Evolutionary conservation across 2,329 filamentous ascomycete species (phyloP).

Genomic region (Neofusicoccum sp.): DNA sequence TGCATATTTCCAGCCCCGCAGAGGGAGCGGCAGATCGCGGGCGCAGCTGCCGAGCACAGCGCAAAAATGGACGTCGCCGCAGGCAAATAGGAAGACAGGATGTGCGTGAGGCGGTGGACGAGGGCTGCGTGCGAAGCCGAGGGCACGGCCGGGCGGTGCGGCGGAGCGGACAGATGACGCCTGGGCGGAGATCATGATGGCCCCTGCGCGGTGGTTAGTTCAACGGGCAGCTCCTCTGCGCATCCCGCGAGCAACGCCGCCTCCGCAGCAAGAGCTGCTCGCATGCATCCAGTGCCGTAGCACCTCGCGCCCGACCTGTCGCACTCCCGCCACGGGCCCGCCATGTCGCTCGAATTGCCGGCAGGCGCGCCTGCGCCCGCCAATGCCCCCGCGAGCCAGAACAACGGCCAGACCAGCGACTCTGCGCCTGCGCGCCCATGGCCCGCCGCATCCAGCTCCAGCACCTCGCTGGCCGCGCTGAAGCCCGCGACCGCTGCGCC

Average conservation of each 20-base stretch:
- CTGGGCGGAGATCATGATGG: slow-evolving; percentile 7
- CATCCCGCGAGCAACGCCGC: not conserved
- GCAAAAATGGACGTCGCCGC: too few species aligned
- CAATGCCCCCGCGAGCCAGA: slow-evolving; percentile 10
- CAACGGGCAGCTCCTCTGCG: slow-evolving; percentile 12
- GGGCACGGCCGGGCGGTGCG: not conserved
- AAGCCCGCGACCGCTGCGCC: not conserved
- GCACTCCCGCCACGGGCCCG: not conserved
- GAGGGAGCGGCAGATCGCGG: not conserved
- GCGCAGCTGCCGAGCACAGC: not conserved
- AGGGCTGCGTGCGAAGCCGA: not conserved
- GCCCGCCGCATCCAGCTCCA: slow-evolving; percentile 9
- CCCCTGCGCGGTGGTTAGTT: slow-evolving; percentile 5
- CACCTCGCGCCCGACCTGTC: not conserved
- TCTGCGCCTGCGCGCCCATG: slow-evolving; percentile 2
- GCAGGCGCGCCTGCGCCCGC: slow-evolving; percentile 10
- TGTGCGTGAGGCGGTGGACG: not conserved
- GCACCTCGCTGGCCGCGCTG: not conserved
- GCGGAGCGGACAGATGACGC: slow-evolving; percentile 6
- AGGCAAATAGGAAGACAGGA: not conserved
- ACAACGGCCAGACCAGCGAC: slow-evolving; percentile 6
- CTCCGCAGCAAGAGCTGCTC: slow-evolving; percentile 9
- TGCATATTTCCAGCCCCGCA: too few species aligned
- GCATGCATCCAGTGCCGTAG: slow-evolving; percentile 1
- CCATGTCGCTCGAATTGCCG: slow-evolving; percentile 13